Percentiles rank a stretch among this genome's conserved stretches.
phyloP scores from a whole-genome alignment of 495 filamentous ascomycete genomes.

The Penicillium crystallinum region DNA sequence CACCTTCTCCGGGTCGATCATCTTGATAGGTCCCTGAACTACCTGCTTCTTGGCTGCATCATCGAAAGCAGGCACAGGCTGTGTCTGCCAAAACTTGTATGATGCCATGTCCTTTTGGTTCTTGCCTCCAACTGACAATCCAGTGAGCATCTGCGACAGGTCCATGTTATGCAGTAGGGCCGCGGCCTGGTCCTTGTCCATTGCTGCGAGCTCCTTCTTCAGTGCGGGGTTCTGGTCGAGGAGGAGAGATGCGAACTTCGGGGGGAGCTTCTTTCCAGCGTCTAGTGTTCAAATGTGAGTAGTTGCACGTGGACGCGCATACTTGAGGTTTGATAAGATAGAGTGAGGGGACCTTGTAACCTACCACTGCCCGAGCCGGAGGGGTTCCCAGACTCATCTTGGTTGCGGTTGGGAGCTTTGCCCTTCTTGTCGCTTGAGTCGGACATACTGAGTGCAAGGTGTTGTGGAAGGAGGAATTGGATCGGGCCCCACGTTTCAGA shows the following conservation, averaged over 20 bases:
- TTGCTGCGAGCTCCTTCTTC: conserved; percentile 40
- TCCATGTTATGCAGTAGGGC: conserved; percentile 68
- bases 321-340: conserved; percentile 6
- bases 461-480: conserved; percentile 15
- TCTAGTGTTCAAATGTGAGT: conserved; percentile 20
- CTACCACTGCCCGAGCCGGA: conserved; percentile 10
- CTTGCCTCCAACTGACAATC: conserved; percentile 67
- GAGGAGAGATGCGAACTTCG: conserved; percentile 39
- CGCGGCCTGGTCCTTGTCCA: conserved; percentile 46
- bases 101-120: conserved; percentile 92
- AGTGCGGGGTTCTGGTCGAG: conserved; percentile 48
- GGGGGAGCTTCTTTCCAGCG: conserved; percentile 34
- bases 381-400: conserved; percentile 9
- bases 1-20: conserved; percentile 69
- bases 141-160: conserved; percentile 76
- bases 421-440: conserved; percentile 34
- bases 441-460: conserved; percentile 28
- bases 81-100: conserved; percentile 98
- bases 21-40: conserved; percentile 59
- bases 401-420: conserved; percentile 30
- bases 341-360: not conserved
- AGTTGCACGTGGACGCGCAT: not conserved
- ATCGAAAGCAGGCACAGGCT: conserved; percentile 85
- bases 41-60: conserved; percentile 35
- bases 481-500: conserved; percentile 31